Conservation (phyloP, 345 rosid genomes). For the Corchorus capsularis region DNA sequence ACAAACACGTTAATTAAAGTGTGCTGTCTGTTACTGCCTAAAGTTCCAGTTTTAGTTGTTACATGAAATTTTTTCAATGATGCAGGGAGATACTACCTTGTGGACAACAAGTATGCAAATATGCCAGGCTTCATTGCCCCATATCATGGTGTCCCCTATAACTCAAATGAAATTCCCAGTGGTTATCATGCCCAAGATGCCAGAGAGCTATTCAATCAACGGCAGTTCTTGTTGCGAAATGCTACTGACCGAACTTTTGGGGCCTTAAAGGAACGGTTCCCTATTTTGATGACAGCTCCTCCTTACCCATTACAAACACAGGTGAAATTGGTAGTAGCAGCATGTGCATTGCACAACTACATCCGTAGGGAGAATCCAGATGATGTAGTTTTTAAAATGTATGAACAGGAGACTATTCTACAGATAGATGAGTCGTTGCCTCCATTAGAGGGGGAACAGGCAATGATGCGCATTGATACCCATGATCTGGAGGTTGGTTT, state of each 20-base stretch:
- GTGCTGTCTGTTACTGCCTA: constrained; percentile 13
- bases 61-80: constrained; percentile 11
- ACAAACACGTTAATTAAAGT: too few relatives aligned
- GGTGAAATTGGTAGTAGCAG: constrained; percentile 83
- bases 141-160: constrained; percentile 47
- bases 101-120: constrained; percentile 61
- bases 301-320: constrained; percentile 87
- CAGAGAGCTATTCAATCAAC: constrained; percentile 73
- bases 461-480: constrained; percentile 34
- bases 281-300: constrained; percentile 80
- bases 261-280: constrained; percentile 80
- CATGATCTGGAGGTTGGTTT: constrained; percentile 40
- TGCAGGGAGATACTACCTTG: constrained; percentile 86
- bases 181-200: constrained; percentile 59
- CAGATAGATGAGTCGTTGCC: constrained; percentile 46
- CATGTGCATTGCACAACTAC: constrained; percentile 83
- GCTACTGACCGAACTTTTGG: constrained; percentile 56
- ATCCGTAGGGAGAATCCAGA: constrained; percentile 75
- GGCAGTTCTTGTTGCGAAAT: constrained; percentile 58
- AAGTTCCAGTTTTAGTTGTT: constrained; percentile 1
- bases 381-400: constrained; percentile 62
- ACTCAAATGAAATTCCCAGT: constrained; percentile 38
- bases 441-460: constrained; percentile 40
- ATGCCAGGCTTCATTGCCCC: constrained; percentile 84
- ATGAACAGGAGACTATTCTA: constrained; percentile 36